Evolutionary conservation across 768 basidiomycete genomes (phyloP), one percentile per base, ranked within the genome.

Genomic region (Hericium alpestre): DNA sequence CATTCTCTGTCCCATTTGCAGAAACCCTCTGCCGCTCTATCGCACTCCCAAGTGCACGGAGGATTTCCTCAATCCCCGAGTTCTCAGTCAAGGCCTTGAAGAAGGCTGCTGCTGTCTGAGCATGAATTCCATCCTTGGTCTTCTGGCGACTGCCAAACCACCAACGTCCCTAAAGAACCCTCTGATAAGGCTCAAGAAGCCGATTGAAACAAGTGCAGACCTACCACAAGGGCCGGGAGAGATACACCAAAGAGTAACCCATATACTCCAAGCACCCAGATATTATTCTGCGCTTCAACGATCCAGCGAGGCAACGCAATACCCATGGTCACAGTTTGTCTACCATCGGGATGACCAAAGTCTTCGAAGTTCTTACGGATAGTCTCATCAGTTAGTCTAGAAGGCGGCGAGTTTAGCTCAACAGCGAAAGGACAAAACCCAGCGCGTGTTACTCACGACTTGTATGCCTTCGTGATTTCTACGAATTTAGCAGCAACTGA

Each of bases 291-390:
- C 43, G 89, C 81, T 65, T 93, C 93, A 52, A 99, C 79, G 56
- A 99, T 83, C 93, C 94, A 97, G 55, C 81, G 76, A 0, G 96
- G 96, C 5, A 99, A 75, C 0, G 96, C 96, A 62, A 99, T 94
- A 54, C 94, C 94, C 81, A 93, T 91, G 15, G 87, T 83, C 27
- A 94, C 76, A 65, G 92, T 88, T 67, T 97, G 93, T n/a, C 91
- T 86, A 7, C 96, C 96, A 68, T 99, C 96, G 0, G 96, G 96
- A 66, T 99, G 87, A 2, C 93, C 93, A 61, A 89, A 97, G 39
- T 84, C 75, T 62, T 88, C 82, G 74, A 84, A 84, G 70, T 99
- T 99, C 65, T 87, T 83, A 43, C 93, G 89, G 55, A 93, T 93
- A 5, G 81, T 86, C 66, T 91, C 90, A 71, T 99, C 93, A 0